Evolutionary conservation across 1,139 yeast genomes (phyloP).

Genomic region (Pichia sp.): DNA sequence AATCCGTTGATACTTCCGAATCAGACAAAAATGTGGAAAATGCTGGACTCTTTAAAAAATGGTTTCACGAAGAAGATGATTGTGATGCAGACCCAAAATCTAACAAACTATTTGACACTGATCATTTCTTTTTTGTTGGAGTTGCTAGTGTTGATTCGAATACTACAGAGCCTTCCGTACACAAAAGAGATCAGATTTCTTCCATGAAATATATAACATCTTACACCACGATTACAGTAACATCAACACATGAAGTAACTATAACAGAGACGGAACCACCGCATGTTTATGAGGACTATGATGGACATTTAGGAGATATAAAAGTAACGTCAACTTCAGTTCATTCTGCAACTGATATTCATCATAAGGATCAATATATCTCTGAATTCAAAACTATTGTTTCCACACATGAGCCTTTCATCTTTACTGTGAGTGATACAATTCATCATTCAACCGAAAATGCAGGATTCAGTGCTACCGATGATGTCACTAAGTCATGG

Average conservation of each 20-base stretch:
- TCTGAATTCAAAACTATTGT: no score
- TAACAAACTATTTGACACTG: slow-evolving; percentile 18
- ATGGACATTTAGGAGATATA: no score
- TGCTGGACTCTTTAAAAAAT: slow-evolving; percentile 10
- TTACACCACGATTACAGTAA: slow-evolving; percentile 13
- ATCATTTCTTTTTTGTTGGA: slow-evolving; percentile 23
- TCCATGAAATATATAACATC: slow-evolving; percentile 5
- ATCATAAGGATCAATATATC: no score
- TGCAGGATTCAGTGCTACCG: no score
- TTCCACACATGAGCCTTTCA: no score
- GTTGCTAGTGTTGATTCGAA: slow-evolving; percentile 16
- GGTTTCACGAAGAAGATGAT: slow-evolving; percentile 12
- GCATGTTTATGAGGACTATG: background rate
- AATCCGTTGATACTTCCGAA: slow-evolving; percentile 2
- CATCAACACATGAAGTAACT: slow-evolving; percentile 6
- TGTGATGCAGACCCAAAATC: slow-evolving; percentile 3
- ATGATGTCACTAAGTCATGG: no score
- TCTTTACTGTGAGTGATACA: no score
- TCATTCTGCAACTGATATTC: no score
- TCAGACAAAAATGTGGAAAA: background rate
- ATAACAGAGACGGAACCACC: slow-evolving; percentile 2
- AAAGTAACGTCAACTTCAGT: no score
- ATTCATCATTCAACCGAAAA: no score
- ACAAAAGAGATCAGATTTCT: background rate
- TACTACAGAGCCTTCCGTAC: no score